A percentile compares a stretch with the other conserved stretches of the same genome.
phyloP scores from a whole-genome alignment of 2,329 filamentous ascomycete species.

The Knoxdaviesia capensis region DNA sequence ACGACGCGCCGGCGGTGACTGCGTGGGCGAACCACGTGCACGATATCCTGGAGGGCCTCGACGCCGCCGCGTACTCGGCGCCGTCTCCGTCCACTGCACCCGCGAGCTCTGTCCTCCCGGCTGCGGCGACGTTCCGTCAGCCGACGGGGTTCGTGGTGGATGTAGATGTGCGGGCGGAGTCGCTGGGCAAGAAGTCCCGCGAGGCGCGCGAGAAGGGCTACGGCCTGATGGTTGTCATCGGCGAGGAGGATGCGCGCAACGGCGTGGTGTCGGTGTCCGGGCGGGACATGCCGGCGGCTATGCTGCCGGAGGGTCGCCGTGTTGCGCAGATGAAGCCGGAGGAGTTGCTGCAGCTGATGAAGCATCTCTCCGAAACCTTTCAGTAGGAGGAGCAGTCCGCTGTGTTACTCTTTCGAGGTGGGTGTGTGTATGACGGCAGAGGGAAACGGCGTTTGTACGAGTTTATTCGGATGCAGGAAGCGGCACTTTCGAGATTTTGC shows the following conservation, averaged over 20 bases:
- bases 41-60: constrained; percentile 22
- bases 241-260: constrained; percentile 39
- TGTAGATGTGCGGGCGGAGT: constrained; percentile 41
- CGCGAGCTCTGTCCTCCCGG: constrained; percentile 10
- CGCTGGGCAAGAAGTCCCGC: constrained; percentile 47
- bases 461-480: too few species aligned
- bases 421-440: constrained; percentile 1
- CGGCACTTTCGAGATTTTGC: too few species aligned
- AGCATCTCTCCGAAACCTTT: constrained; percentile 24
- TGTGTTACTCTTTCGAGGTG: background rate
- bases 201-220: constrained; percentile 57
- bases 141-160: constrained; percentile 47
- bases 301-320: constrained; percentile 7
- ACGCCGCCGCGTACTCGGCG: constrained; percentile 6
- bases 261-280: constrained; percentile 32
- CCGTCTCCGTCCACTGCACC: constrained; percentile 7
- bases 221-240: constrained; percentile 53
- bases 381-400: constrained; percentile 13
- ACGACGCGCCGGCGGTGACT: constrained; percentile 33
- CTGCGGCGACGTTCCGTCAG: constrained; percentile 23
- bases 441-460: too few species aligned
- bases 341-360: constrained; percentile 23
- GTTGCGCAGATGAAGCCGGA: constrained; percentile 21
- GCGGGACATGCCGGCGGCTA: constrained; percentile 11
- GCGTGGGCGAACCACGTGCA: constrained; percentile 25